Conservation (phyloP, 192 early-diverging fungal species). For the Coemansia sp. region DNA sequence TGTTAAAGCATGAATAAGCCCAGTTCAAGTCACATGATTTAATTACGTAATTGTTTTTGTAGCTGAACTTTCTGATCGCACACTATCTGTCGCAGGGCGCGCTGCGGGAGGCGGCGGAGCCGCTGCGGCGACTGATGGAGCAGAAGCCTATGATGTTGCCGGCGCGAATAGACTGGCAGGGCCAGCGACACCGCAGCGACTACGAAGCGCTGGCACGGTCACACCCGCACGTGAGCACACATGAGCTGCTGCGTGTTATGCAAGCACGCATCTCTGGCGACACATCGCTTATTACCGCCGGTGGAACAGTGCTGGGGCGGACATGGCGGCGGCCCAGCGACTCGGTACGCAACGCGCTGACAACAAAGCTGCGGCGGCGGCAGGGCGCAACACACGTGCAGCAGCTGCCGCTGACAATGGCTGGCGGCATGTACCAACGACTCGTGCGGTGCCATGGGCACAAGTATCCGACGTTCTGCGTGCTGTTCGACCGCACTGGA, state of each 20-base stretch:
- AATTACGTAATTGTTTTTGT: constrained; percentile 4
- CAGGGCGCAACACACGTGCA: neutral
- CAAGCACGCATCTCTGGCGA: constrained; percentile 24
- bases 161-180: constrained; percentile 68
- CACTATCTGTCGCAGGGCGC: constrained; percentile 60
- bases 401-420: constrained; percentile 22
- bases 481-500: constrained; percentile 73
- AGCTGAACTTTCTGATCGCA: constrained; percentile 75
- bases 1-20: neutral
- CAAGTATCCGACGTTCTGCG: constrained; percentile 70
- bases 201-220: constrained; percentile 61
- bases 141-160: constrained; percentile 60
- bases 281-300: constrained; percentile 31
- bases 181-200: constrained; percentile 54
- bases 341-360: constrained; percentile 11
- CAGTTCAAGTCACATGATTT: neutral
- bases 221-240: constrained; percentile 21
- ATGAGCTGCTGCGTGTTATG: constrained; percentile 34
- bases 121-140: constrained; percentile 38
- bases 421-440: constrained; percentile 35
- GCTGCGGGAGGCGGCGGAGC: constrained; percentile 56
- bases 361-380: constrained; percentile 16
- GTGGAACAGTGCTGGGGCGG: constrained; percentile 36
- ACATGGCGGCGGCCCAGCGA: constrained; percentile 25
- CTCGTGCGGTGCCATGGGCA: constrained; percentile 72